Evolutionary conservation across 805 yeast genomes (phyloP).

Genomic region (Kazachstania viticola): DNA sequence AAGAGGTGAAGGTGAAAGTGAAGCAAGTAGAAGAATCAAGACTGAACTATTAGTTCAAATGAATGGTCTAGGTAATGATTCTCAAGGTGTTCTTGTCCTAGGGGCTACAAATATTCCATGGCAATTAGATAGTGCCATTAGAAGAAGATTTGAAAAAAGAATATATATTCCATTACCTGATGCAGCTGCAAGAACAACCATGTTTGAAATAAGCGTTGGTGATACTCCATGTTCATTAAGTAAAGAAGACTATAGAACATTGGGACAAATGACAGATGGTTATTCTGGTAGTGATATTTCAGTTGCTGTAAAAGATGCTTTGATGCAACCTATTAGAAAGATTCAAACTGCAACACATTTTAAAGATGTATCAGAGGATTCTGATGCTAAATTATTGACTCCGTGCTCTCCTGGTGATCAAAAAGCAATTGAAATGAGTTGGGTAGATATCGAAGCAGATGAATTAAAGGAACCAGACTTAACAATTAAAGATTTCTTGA

Average conservation of each 20-base stretch:
- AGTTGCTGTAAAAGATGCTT: constrained; percentile 91
- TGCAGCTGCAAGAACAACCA: constrained; percentile 76
- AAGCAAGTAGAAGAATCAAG: constrained; percentile 90
- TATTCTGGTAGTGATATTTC: constrained; percentile 97
- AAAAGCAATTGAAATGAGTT: constrained; percentile 77
- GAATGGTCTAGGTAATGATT: constrained; percentile 97
- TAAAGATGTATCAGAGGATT: constrained; percentile 40
- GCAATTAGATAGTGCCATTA: constrained; percentile 95
- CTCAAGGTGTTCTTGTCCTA: constrained; percentile 81
- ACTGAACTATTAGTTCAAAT: constrained; percentile 93
- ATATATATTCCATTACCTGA: constrained; percentile 94
- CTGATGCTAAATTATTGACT: constrained; percentile 39
- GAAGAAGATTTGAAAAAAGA: constrained; percentile 92
- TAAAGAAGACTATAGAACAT: constrained; percentile 57
- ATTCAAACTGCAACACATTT: constrained; percentile 95
- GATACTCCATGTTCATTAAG: constrained; percentile 73
- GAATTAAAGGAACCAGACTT: constrained; percentile 84
- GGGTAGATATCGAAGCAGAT: constrained; percentile 87
- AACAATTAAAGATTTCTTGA: constrained; percentile 82
- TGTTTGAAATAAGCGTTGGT: constrained; percentile 92
- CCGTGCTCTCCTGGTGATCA: constrained; percentile 98
- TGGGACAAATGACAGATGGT: constrained; percentile 93
- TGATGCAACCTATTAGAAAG: constrained; percentile 95
- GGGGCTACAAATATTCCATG: constrained; percentile 99
- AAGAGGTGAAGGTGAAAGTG: constrained; percentile 95